A percentile compares a stretch with the other conserved stretches of the same genome.
Evolutionary conservation across 306 rosid genomes (phyloP).

Genomic region (apple (Malus domestica)): DNA sequence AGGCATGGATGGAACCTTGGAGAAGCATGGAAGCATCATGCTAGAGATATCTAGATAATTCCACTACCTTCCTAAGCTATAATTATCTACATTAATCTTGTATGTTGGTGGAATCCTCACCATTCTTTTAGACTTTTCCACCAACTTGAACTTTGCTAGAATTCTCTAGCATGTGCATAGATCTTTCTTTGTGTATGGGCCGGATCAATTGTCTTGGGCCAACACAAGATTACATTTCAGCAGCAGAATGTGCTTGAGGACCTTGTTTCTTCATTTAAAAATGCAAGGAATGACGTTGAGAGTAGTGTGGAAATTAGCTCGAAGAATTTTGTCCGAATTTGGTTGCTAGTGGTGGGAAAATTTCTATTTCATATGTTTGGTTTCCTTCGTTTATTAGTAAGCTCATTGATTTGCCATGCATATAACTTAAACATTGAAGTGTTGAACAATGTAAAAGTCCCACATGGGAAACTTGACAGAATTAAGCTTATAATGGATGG

Average conservation of each 20-base stretch:
- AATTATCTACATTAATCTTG: too few relatives aligned
- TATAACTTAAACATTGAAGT: not conserved
- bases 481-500: not conserved
- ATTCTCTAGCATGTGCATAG: too few relatives aligned
- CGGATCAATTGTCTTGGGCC: too few relatives aligned
- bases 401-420: not conserved
- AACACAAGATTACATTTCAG: too few relatives aligned
- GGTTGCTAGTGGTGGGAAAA: constrained; percentile 38
- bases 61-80: too few relatives aligned
- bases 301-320: not conserved
- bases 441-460: not conserved
- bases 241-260: constrained; percentile 10
- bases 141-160: too few relatives aligned
- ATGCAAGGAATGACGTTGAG: constrained; percentile 15
- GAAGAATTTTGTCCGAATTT: constrained; percentile 11
- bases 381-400: not conserved
- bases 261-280: constrained; percentile 19
- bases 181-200: too few relatives aligned
- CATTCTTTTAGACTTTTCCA: too few relatives aligned
- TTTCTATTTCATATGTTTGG: constrained; percentile 35
- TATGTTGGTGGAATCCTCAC: too few relatives aligned
- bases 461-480: not conserved
- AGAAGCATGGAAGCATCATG: too few relatives aligned
- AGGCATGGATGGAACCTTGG: too few relatives aligned
- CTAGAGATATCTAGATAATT: too few relatives aligned